Evolutionary conservation across 2,329 filamentous ascomycete genomes (phyloP).

Genomic region (Atkinsonella hypoxylon): DNA sequence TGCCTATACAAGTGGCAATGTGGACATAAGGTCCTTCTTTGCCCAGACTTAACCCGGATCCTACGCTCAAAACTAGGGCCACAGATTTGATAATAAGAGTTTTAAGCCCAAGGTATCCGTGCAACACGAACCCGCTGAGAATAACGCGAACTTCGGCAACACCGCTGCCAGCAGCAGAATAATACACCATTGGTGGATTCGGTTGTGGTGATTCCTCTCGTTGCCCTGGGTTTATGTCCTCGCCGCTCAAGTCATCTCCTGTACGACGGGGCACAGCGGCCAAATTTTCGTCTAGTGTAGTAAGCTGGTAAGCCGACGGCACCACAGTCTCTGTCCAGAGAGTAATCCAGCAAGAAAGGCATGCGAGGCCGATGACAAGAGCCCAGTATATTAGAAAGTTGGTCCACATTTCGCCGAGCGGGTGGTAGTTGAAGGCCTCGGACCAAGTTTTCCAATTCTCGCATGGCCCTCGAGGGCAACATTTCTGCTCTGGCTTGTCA

Average conservation of each 20-base stretch:
- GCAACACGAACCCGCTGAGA: conserved; percentile 91
- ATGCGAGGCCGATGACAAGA: conserved; percentile 57
- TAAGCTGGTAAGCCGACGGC: conserved; percentile 73
- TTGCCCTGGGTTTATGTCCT: conserved; percentile 31
- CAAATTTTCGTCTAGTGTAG: conserved; percentile 87
- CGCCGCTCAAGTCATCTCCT: conserved; percentile 29
- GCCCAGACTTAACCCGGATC: conserved; percentile 83
- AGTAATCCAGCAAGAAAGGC: conserved; percentile 66
- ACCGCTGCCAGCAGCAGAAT: conserved; percentile 88
- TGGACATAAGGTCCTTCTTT: conserved; percentile 98
- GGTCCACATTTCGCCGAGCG: conserved; percentile 45
- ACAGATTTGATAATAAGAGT: conserved; percentile 78
- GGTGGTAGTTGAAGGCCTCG: conserved; percentile 31
- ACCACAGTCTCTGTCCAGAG: conserved; percentile 89
- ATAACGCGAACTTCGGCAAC: conserved; percentile 97
- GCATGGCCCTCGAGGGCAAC: conserved; percentile 43
- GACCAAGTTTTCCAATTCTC: conserved; percentile 47
- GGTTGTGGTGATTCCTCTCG: conserved; percentile 24
- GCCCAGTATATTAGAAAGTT: conserved; percentile 67
- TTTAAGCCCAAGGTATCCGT: conserved; percentile 83
- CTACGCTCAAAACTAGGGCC: conserved; percentile 75
- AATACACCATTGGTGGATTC: conserved; percentile 73
- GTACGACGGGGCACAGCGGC: conserved; percentile 42
- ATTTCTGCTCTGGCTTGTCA: conserved; percentile 26
- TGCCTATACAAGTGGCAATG: conserved; percentile 88